These are phyloP conservation scores for Heliosperma pusillum DNA, from an alignment of 148 eudicot species.

Conservation along the genomic window DNA sequence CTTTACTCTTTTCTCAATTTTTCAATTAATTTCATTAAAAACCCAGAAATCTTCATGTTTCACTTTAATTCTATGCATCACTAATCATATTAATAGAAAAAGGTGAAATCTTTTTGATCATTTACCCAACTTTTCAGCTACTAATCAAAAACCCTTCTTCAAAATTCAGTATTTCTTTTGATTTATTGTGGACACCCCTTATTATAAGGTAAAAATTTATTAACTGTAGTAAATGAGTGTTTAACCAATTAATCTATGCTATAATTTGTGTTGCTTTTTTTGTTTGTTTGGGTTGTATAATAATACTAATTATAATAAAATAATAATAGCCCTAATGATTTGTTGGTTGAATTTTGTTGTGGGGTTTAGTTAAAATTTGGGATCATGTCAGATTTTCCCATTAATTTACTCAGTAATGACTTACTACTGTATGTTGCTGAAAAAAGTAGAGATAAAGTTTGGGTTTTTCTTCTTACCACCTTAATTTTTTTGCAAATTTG, in stretches of 20 bases:
- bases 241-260: no score
- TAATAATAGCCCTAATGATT: slow-evolving; percentile 5
- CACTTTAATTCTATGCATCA: slow-evolving; percentile 4
- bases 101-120: slow-evolving; percentile 13
- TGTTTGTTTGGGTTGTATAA: background rate
- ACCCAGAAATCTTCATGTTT: slow-evolving; percentile 15
- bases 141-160: slow-evolving; percentile 10
- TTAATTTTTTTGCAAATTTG: slow-evolving; percentile 15
- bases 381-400: slow-evolving; percentile 9
- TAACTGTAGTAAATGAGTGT: no score
- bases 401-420: slow-evolving; percentile 16
- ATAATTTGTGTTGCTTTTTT: background rate
- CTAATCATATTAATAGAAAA: slow-evolving; percentile 1
- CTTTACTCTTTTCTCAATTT: background rate
- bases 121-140: background rate
- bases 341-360: slow-evolving; percentile 19
- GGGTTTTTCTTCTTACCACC: slow-evolving; percentile 18
- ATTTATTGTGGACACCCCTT: no score
- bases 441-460: slow-evolving; percentile 19
- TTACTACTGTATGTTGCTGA: slow-evolving; percentile 17
- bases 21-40: slow-evolving; percentile 14
- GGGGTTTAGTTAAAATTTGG: slow-evolving; percentile 19
- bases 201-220: no score
- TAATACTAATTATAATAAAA: no score
- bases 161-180: slow-evolving; percentile 3